Evolutionary conservation across 306 rosid species (phyloP), one percentile per base, ranked within the genome.

Genomic region (Chamaecrista fasciculata): DNA sequence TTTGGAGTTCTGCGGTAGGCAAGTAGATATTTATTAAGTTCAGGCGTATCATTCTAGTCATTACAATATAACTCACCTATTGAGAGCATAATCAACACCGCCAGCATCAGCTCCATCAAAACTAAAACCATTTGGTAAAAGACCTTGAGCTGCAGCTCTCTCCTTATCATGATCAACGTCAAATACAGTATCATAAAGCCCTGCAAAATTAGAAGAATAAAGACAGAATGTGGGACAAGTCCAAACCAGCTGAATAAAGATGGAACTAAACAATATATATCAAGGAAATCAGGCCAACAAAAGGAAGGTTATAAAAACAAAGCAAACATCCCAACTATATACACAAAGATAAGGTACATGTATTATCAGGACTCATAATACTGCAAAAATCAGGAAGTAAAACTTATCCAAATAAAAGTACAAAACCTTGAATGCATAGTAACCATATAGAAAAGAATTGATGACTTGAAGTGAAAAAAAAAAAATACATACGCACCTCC

Each of bases 41-140:
- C 4, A 57, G 48, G 74, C 36, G 70, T 58, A 62, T 19, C 31
- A 52, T 16, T 52, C 66, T 40, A 20, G 40, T 79, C 10, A 8
- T 18, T 29, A 68, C 40, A 42, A 60, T 36, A 56, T 21, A 58
- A 64, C 83, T 80, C 50, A 94, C 99, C 99, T 91, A 66, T 88
- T 85, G 44, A 91, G 97, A 74, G 97, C 99, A 81, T 85, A 85
- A 64, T 94, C 96, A 63, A 94, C 95, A 72, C 96, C 96, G 51
- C 73, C 86, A 52, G 79, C 67, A 81, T 94, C 99, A 72, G 99
- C 91, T 70, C 96, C 95, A 73, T 94, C 99, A 66, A 94, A 94
- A 78, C 67, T 81, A 79, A 89, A 94, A 62, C 99, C 99, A 81
- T 94, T 94, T 24, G 97, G 86, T 82, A 88, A 92, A 36, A 94